Conservation (phyloP, 306 rosid genomes). For the Sicyos edulis region DNA sequence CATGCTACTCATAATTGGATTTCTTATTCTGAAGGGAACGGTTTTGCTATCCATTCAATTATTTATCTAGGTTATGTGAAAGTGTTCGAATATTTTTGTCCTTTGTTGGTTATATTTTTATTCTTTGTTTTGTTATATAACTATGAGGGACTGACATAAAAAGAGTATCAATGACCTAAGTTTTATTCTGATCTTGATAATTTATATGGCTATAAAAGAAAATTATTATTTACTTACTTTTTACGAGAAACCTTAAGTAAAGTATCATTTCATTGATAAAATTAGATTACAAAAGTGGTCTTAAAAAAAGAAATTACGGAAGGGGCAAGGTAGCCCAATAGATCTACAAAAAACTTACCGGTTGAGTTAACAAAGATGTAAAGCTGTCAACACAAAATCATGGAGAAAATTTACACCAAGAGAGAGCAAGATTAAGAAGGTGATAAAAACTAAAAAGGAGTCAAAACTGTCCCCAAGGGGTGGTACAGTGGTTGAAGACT, state of each 20-base stretch:
- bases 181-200: slow-evolving; percentile 7
- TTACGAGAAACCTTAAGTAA: no score
- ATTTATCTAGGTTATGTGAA: slow-evolving; percentile 9
- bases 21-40: background rate
- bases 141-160: background rate
- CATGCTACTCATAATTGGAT: background rate
- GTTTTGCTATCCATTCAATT: background rate
- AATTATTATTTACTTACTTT: background rate
- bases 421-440: no score
- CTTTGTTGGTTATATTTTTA: background rate
- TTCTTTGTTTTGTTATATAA: background rate
- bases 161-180: background rate
- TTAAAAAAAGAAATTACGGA: no score
- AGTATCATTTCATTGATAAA: no score
- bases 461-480: background rate
- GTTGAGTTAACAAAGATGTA: no score
- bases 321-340: no score
- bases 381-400: no score
- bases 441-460: no score
- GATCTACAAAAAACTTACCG: no score
- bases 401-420: no score
- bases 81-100: background rate
- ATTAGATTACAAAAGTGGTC: no score
- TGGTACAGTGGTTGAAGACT: no score
- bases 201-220: slow-evolving; percentile 9